Base-by-base conservation (phyloP, 148 eudicot species). In the Silene uniflora region DNA sequence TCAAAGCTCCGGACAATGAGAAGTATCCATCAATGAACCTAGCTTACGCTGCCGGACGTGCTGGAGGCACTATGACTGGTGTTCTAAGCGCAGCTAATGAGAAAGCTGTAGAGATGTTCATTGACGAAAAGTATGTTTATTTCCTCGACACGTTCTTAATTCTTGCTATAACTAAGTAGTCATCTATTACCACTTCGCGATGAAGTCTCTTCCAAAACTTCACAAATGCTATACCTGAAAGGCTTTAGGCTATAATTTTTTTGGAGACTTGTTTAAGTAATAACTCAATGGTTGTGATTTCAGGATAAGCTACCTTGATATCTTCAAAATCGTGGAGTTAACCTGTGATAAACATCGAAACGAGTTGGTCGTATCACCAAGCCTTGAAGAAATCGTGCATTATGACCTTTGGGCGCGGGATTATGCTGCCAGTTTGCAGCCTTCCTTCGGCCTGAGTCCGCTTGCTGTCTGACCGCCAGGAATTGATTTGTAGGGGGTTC, bases 41-140 rank as follows among this genome's bases (percentile, higher is more conserved):
- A 61, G 99, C 99, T 12, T 96, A 91, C 72, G 86, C 94, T 77
- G 97, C 99, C 46, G 99, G 98, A 44, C 89, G 98, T 77, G 92
- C 98, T 49, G 98, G 98, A 39, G 98, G 98, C 65, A 96, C 99
- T 72, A 96, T 96, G 98, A 92, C 98, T 2, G 98, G 97, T 61
- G 97, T 96, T 74, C 97, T 91, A 59, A 92, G 98, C 67, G 99
- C 99, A 24, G 99, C 97, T 73, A 96, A 96, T 79, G 97, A 96
- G 90, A 96, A 89, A 82, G 99, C 98, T 4, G 98, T 92, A 2
- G 98, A 96, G 78, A 81, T 96, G 97, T 91, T 96, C 82, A 88
- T 92, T 24, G 85, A 89, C 76, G 98, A 91, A 80, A 87, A 89
- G 99, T 96, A 83, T 39, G 97, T 81, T 52, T 29, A 69, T 69